Base-by-base conservation (phyloP, 2,329 filamentous ascomycete genomes). In the Calycina herbarum region DNA sequence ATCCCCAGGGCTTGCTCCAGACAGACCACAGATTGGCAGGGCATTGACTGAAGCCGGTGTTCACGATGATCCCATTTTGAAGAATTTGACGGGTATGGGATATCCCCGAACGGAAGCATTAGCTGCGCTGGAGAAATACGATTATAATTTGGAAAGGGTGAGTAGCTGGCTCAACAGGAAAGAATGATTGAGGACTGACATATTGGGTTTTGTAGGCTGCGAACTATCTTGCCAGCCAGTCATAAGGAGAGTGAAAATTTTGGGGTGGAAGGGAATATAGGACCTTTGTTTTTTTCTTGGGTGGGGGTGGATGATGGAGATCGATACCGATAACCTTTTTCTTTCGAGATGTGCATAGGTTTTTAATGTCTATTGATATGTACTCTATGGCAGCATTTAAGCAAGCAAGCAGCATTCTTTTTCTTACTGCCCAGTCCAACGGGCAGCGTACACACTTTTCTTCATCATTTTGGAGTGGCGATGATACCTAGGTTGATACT, bases 71-170 rank as follows among this genome's bases (percentile, higher is more conserved):
- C 91, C 93, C 8, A 94, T 96, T 64, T 80, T 98, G 71, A 96
- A 96, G 82, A 89, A 93, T 72, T 78, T 98, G 74, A 96, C 92
- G 0, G 85, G 86, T 10, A 97, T 98, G 93, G 94, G 94, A 0
- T 98, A 96, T 76, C 79, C 87, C 4, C 84, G 94, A 35, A 81
- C 83, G 7, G 88, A 92, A 61, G 91, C 93, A 17, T 80, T 97
- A 42, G 82, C 83, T 60, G 94, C 95, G 29, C 80, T 98, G 76
- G 94, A 98, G 82, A 94, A 94, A 78, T 97, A 91, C 77, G 93
- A 98, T 80, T 97, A 98, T 79, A 95, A 97, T 77, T 85, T 97
- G 76, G 93, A 97, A 79, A 93, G 92, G 86, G 94, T 97, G 80
- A 80, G 88, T 82, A 64, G 29, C 38, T 61, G 17, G 68, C 42